These are phyloP conservation scores for Aspergillus bertholletiae DNA, from an alignment of 495 filamentous ascomycete species.

Conservation along the genomic window DNA sequence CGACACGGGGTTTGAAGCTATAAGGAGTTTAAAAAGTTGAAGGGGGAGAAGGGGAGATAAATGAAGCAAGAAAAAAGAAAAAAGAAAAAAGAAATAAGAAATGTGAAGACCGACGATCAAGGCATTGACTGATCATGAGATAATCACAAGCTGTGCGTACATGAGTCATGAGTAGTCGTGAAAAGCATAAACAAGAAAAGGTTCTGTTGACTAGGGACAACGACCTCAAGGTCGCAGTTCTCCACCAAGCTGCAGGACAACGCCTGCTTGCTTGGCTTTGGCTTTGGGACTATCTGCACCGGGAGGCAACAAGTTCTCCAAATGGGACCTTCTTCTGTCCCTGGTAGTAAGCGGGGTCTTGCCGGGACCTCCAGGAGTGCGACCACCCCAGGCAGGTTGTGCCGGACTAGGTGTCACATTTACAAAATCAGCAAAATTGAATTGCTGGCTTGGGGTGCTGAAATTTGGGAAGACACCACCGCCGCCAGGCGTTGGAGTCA, in stretches of 20 bases:
- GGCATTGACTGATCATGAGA: neutral
- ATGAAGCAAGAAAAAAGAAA: neutral
- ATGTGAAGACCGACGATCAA: neutral
- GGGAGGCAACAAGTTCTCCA: slow-evolving; percentile 61
- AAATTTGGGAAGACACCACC: slow-evolving; percentile 54
- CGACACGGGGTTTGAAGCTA: neutral
- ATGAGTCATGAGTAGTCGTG: slow-evolving; percentile 33
- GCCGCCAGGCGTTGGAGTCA: slow-evolving; percentile 77
- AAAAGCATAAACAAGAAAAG: slow-evolving; percentile 21
- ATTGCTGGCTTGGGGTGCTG: slow-evolving; percentile 60
- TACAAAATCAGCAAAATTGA: slow-evolving; percentile 96
- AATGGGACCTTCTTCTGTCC: slow-evolving; percentile 61
- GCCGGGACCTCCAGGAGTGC: slow-evolving; percentile 50
- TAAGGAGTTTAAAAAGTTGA: neutral
- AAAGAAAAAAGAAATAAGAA: neutral
- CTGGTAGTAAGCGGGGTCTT: slow-evolving; percentile 58
- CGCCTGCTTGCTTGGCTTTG: slow-evolving; percentile 27
- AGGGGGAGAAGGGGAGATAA: neutral
- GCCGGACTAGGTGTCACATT: slow-evolving; percentile 96
- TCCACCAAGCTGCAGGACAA: slow-evolving; percentile 41
- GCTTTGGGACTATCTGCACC: slow-evolving; percentile 31
- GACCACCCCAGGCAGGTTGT: slow-evolving; percentile 71
- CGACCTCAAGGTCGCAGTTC: slow-evolving; percentile 34
- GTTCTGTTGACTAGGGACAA: neutral
- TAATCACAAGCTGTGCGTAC: slow-evolving; percentile 27